Conservation (phyloP, 2,329 filamentous ascomycete genomes). For the Pseudogymnoascus sp. region DNA sequence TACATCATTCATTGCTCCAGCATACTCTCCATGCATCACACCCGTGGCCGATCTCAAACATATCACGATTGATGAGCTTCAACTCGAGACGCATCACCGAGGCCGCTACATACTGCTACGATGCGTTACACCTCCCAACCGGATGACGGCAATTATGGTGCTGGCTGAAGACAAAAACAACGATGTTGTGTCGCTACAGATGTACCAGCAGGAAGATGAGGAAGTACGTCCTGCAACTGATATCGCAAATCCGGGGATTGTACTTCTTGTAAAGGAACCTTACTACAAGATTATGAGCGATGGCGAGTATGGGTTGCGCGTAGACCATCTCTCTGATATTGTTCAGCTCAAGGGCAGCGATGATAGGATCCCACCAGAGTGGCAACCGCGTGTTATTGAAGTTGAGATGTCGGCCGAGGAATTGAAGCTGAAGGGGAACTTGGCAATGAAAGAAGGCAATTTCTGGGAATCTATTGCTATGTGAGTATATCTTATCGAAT, state of each 20-base stretch:
- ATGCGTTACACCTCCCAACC: conserved; percentile 11
- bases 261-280: conserved; percentile 44
- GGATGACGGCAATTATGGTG: conserved; percentile 26
- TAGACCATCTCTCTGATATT: conserved; percentile 45
- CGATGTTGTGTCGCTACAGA: conserved; percentile 30
- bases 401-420: background rate
- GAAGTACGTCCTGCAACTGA: conserved; percentile 30
- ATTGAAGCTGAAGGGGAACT: conserved; percentile 18
- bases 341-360: conserved; percentile 31
- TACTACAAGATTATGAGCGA: conserved; percentile 37
- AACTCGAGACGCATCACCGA: conserved; percentile 34
- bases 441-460: conserved; percentile 16
- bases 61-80: conserved; percentile 23
- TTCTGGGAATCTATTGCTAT: conserved; percentile 18
- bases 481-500: conserved; percentile 14
- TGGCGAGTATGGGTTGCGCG: conserved; percentile 36
- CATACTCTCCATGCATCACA: conserved; percentile 14
- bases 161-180: conserved; percentile 15
- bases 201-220: conserved; percentile 32
- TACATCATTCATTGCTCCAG: conserved; percentile 7
- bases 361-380: conserved; percentile 32
- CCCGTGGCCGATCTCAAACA: conserved; percentile 16
- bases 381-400: conserved; percentile 29
- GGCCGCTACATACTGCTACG: conserved; percentile 27
- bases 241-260: conserved; percentile 21